Evolutionary conservation across 2,329 filamentous ascomycete species (phyloP).

Genomic region (Claviceps capensis): DNA sequence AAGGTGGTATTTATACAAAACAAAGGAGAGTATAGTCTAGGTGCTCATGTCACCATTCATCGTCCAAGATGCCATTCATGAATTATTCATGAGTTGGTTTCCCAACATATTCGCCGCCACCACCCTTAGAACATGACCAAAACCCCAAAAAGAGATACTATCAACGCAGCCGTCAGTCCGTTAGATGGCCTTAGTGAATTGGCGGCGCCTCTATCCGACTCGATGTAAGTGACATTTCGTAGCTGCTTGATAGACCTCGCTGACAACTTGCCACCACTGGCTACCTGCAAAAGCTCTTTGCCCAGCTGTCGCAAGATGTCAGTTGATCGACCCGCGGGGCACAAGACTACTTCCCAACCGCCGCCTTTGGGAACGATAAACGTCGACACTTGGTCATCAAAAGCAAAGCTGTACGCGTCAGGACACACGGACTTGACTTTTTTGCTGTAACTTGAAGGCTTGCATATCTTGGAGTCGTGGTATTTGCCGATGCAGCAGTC

Average conservation of each 20-base stretch:
- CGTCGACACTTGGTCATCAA: conserved; percentile 43
- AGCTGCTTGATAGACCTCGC: conserved; percentile 17
- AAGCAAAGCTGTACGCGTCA: conserved; percentile 71
- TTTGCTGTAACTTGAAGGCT: conserved; percentile 53
- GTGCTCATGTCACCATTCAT: conserved; percentile 1
- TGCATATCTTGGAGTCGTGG: conserved; percentile 48
- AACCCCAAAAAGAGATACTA: conserved; percentile 1
- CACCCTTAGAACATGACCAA: conserved; percentile 2
- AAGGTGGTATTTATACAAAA: conserved; percentile 1
- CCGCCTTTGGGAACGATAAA: conserved; percentile 54
- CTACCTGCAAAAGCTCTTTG: conserved; percentile 33
- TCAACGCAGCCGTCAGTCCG: conserved; percentile 4
- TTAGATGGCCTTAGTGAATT: conserved; percentile 8
- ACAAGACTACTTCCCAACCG: conserved; percentile 69
- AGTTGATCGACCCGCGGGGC: conserved; percentile 48
- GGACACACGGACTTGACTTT: conserved; percentile 64
- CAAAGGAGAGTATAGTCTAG: conserved; percentile 5
- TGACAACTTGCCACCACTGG: conserved; percentile 26
- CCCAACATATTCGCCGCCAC: neutral
- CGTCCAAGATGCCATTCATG: neutral
- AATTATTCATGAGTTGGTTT: neutral
- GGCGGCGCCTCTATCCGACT: conserved; percentile 16
- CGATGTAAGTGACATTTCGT: conserved; percentile 21
- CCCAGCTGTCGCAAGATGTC: conserved; percentile 42
- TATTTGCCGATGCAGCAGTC: conserved; percentile 68